A percentile compares a stretch with the other conserved stretches of the same genome.
Evolutionary conservation across 73 alveolate genomes (phyloP).

Genomic region (Paramecium bursaria): DNA sequence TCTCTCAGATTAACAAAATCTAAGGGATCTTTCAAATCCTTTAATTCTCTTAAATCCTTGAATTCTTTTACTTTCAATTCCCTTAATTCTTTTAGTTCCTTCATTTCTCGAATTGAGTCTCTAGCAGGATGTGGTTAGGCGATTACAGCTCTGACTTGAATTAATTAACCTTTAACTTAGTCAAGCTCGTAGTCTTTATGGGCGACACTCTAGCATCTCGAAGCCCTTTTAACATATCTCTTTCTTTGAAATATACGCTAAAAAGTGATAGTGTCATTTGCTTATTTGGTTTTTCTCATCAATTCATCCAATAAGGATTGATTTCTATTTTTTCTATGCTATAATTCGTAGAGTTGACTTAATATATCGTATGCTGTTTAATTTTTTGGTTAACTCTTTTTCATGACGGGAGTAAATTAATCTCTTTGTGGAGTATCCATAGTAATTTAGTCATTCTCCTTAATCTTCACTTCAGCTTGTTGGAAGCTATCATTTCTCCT

Average conservation of each 20-base stretch:
- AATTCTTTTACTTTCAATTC: no score
- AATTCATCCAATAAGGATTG: conserved; percentile 30
- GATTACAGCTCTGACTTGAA: conserved; percentile 13
- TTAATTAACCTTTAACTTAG: conserved; percentile 28
- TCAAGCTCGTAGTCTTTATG: conserved; percentile 37
- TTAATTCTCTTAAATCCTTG: no score
- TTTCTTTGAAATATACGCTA: conserved; percentile 12
- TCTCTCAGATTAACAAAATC: no score
- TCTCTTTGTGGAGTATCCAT: conserved; percentile 37
- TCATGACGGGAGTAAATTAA: conserved; percentile 28
- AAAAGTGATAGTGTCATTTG: neutral
- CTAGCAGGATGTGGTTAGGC: conserved; percentile 30
- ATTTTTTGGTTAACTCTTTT: neutral
- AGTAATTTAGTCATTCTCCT: neutral
- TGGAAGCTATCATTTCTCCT: conserved; percentile 50
- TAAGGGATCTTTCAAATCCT: no score
- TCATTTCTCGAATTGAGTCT: no score
- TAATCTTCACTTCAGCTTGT: conserved; percentile 23
- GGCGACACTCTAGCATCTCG: conserved; percentile 43
- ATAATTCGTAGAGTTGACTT: conserved; percentile 21
- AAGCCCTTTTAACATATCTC: neutral
- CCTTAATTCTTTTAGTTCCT: no score
- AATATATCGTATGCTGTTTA: conserved; percentile 31
- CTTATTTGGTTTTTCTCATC: conserved; percentile 18
- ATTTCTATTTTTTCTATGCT: conserved; percentile 33